These are phyloP conservation scores for Aspergillus ochraceoroseus DNA, from an alignment of 2,329 filamentous ascomycete genomes.

Conservation along the genomic window DNA sequence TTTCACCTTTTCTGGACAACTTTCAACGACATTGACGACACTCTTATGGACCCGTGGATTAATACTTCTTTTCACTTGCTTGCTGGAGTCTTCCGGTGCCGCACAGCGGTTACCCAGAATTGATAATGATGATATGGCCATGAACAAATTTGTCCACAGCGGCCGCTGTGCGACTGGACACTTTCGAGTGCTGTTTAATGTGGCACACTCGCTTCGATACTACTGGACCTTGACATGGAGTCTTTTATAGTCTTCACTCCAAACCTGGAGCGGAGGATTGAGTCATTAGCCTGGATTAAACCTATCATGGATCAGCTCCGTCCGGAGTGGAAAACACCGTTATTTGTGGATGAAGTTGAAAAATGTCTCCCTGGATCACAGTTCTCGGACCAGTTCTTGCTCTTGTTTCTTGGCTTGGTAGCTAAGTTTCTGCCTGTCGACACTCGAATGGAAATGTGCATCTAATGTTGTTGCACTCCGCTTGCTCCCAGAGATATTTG, in stretches of 20 bases:
- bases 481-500: slow-evolving; percentile 2
- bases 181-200: slow-evolving; percentile 41
- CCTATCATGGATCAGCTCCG: slow-evolving; percentile 10
- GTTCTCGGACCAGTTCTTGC: slow-evolving; percentile 2
- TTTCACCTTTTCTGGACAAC: slow-evolving; percentile 7
- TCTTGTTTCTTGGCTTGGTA: too few relatives aligned
- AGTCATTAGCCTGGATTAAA: slow-evolving; percentile 15
- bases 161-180: slow-evolving; percentile 35
- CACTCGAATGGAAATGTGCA: slow-evolving; percentile 6
- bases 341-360: slow-evolving; percentile 8
- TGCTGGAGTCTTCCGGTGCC: slow-evolving; percentile 17
- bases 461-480: slow-evolving; percentile 14
- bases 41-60: slow-evolving; percentile 1
- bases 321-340: slow-evolving; percentile 11
- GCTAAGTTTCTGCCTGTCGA: slow-evolving; percentile 3
- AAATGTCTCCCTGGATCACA: slow-evolving; percentile 10
- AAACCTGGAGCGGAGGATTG: slow-evolving; percentile 29
- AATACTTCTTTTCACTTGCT: slow-evolving; percentile 1
- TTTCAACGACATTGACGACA: neutral
- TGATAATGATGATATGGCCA: slow-evolving; percentile 21
- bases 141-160: slow-evolving; percentile 22
- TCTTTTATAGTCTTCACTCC: slow-evolving; percentile 17
- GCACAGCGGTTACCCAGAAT: slow-evolving; percentile 23
- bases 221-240: slow-evolving; percentile 17
- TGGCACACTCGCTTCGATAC: slow-evolving; percentile 30